Conservation (phyloP, 305 asterid genomes). For the Fraxinus greggii region DNA sequence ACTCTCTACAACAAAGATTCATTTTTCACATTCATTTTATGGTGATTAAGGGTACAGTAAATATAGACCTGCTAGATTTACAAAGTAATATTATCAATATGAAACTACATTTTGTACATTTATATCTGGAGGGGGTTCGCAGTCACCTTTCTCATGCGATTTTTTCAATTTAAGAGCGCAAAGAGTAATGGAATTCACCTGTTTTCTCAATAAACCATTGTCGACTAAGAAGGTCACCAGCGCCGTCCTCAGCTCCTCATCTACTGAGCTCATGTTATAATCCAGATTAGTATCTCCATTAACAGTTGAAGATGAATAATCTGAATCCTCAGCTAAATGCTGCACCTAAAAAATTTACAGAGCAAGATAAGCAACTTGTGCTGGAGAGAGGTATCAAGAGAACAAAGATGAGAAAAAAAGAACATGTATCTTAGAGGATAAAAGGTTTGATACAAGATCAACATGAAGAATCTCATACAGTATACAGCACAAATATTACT, state of each 20-base stretch:
- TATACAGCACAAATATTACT: background rate
- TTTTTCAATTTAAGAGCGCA: constrained; percentile 43
- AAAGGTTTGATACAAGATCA: background rate
- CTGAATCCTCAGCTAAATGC: constrained; percentile 39
- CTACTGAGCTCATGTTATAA: constrained; percentile 26
- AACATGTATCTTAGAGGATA: background rate
- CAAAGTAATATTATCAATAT: constrained; percentile 12
- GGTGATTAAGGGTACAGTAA: background rate
- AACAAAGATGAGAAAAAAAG: background rate
- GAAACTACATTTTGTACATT: constrained; percentile 40
- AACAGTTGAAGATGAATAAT: constrained; percentile 31
- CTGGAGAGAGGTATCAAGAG: background rate
- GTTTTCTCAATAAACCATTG: constrained; percentile 71
- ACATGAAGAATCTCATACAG: background rate
- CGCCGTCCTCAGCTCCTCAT: constrained; percentile 54
- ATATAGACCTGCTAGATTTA: background rate
- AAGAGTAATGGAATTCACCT: constrained; percentile 57
- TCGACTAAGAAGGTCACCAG: constrained; percentile 50
- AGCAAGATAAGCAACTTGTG: constrained; percentile 17
- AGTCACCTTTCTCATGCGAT: constrained; percentile 34
- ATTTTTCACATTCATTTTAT: background rate
- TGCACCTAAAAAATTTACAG: constrained; percentile 43
- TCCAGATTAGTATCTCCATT: constrained; percentile 29
- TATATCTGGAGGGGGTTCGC: constrained; percentile 37
- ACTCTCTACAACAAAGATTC: background rate